Conservation (phyloP, 352 stramenopile species). For the Phytophthora litchii region DNA sequence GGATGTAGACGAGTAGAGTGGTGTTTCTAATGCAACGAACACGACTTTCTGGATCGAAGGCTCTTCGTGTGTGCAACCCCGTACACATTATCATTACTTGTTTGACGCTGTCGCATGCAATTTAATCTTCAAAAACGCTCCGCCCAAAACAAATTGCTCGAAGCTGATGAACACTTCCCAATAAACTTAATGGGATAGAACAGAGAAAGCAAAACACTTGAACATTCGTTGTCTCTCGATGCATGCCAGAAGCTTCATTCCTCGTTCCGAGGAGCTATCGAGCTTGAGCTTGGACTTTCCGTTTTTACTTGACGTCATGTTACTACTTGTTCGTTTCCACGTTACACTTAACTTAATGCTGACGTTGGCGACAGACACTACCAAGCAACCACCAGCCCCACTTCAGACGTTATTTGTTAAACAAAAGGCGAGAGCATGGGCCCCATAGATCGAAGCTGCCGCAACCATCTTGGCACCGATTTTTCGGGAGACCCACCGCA, state of each 20-base stretch:
- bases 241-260: background rate
- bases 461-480: slow-evolving; percentile 11
- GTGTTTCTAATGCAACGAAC: slow-evolving; percentile 16
- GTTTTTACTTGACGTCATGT: background rate
- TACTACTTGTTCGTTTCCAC: background rate
- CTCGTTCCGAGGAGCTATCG: background rate
- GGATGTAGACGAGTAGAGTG: slow-evolving; percentile 45
- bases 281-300: background rate
- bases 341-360: background rate
- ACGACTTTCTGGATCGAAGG: slow-evolving; percentile 7
- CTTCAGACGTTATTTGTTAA: slow-evolving; percentile 8
- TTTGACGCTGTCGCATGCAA: slow-evolving; percentile 3
- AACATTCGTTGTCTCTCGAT: background rate
- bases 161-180: background rate
- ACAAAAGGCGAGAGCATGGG: slow-evolving; percentile 8
- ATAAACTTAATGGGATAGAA: background rate
- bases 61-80: slow-evolving; percentile 2
- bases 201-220: no score
- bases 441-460: slow-evolving; percentile 1
- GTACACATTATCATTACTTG: slow-evolving; percentile 9
- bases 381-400: background rate
- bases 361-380: slow-evolving; percentile 6
- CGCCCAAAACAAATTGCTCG: background rate
- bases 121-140: slow-evolving; percentile 1
- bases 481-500: no score